phyloP scores from a whole-genome alignment of 106 monocot genomes.

The Xerophyta viscosa region DNA sequence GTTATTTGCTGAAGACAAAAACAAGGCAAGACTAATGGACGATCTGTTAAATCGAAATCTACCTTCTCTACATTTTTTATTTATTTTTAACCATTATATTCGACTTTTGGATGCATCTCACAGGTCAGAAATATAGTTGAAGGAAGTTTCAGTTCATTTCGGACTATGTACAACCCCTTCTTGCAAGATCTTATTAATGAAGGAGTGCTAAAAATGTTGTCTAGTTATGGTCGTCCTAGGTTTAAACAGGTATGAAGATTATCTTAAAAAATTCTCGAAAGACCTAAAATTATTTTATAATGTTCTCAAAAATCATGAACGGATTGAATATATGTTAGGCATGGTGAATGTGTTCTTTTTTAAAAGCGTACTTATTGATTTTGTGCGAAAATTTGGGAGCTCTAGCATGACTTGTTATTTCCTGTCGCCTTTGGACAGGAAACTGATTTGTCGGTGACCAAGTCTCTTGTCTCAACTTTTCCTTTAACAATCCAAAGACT shows the following conservation, averaged over 20 bases:
- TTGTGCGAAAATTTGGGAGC: too few relatives aligned
- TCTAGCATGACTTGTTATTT: not conserved
- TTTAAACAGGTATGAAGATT: conserved; percentile 66
- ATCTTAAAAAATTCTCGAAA: not conserved
- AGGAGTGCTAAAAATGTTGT: conserved; percentile 45
- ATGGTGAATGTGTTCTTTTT: too few relatives aligned
- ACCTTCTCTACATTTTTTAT: not conserved
- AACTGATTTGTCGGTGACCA: conserved; percentile 47
- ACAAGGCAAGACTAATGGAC: conserved; percentile 46
- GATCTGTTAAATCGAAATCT: not conserved
- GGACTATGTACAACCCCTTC: conserved; percentile 55
- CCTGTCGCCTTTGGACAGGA: conserved; percentile 30
- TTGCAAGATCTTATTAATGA: conserved; percentile 31
- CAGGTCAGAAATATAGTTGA: conserved; percentile 81
- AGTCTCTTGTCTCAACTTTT: conserved; percentile 50
- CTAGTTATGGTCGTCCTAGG: conserved; percentile 5
- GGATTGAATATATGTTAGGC: too few relatives aligned
- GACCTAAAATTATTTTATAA: not conserved
- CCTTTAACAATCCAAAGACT: conserved; percentile 34
- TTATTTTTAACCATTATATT: not conserved
- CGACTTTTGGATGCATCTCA: not conserved
- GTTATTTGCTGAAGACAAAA: conserved; percentile 93
- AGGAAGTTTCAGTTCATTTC: conserved; percentile 64
- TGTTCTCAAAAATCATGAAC: too few relatives aligned
- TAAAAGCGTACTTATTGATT: too few relatives aligned